A percentile compares a stretch with the other conserved stretches of the same genome.
These are phyloP conservation scores for Tetrahymena elliotti DNA, from an alignment of 73 alveolate genomes.

Conservation along the genomic window DNA sequence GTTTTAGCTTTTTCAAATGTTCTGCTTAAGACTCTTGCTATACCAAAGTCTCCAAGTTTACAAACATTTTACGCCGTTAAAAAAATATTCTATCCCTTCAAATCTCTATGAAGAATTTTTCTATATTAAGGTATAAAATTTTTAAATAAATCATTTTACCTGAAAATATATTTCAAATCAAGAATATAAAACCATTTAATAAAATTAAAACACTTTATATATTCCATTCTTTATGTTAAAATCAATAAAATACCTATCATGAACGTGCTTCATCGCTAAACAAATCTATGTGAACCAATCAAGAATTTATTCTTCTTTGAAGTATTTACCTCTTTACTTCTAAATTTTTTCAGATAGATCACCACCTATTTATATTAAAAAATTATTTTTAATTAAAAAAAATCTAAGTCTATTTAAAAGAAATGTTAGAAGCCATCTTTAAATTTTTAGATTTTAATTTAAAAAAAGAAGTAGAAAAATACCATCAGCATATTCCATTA, in stretches of 20 bases:
- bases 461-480: slow-evolving; percentile 57
- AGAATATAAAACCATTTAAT: not conserved
- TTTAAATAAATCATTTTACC: not conserved
- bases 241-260: slow-evolving; percentile 50
- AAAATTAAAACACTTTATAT: too few species aligned
- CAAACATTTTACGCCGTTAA: slow-evolving; percentile 66
- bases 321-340: slow-evolving; percentile 44
- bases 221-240: not conserved
- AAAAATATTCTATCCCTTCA: slow-evolving; percentile 79
- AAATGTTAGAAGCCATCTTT: not conserved
- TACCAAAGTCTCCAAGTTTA: slow-evolving; percentile 84
- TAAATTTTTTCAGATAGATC: slow-evolving; percentile 43
- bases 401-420: not conserved
- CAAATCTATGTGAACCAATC: slow-evolving; percentile 63
- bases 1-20: slow-evolving; percentile 81
- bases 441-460: slow-evolving; percentile 36
- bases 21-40: slow-evolving; percentile 62
- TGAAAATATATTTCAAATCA: too few species aligned
- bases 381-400: not conserved
- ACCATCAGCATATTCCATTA: slow-evolving; percentile 88
- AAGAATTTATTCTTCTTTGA: slow-evolving; percentile 43
- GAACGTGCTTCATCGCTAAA: slow-evolving; percentile 56
- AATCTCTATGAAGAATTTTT: slow-evolving; percentile 82
- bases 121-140: slow-evolving; percentile 20
- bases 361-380: slow-evolving; percentile 37